Base-by-base conservation (phyloP, 2,329 filamentous ascomycete species). In the Thyridium curvatum region DNA sequence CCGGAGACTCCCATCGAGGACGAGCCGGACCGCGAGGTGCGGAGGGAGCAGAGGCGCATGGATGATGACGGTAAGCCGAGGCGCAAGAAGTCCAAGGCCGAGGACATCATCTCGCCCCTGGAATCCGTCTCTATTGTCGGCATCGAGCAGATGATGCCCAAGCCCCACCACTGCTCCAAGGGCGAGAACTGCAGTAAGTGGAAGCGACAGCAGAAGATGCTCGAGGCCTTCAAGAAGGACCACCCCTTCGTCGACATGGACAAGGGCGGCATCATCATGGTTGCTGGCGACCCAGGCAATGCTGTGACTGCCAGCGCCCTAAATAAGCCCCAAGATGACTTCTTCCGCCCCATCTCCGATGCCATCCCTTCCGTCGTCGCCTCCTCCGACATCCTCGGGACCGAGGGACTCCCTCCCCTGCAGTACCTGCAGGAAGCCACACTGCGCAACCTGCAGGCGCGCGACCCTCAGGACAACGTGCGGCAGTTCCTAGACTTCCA, bases 101-200 rank as follows among this genome's bases (percentile, higher is more conserved):
- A 80, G 46, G 84, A 90, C 50, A 64, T 77, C 34, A 83, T 93
- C 55, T 82, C 82, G 2, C 87, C 87, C 3, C 75, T 82, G 42
- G 86, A 94, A 58, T 91, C 87, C 1, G 82, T 93, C 4, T 94
- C 88, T 1, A 94, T 94, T 50, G 88, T 95, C 28, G 89, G 85
- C 18, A 94, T 94, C 46, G 89, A 95, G 63, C 87, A 94, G 60
- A 68, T 93, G 39, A 74, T 94, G 39, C 89, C 89, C 5, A 90
- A 87, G 63, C 78, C 83, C 13, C 90, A 95, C 62, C 74, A 75
- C 41, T 96, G 90, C 64, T 79, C 79, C 34, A 94, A 94, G 60
- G 90, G 90, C 34, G 86, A 93, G 60, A 81, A 84, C 50, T 95
- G 90, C 61, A 71, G 78, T 35, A 94, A 89, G 59, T 94, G 77